phyloP scores from a whole-genome alignment of 371 early-diverging fungal genomes.

The Modicella reniformis region DNA sequence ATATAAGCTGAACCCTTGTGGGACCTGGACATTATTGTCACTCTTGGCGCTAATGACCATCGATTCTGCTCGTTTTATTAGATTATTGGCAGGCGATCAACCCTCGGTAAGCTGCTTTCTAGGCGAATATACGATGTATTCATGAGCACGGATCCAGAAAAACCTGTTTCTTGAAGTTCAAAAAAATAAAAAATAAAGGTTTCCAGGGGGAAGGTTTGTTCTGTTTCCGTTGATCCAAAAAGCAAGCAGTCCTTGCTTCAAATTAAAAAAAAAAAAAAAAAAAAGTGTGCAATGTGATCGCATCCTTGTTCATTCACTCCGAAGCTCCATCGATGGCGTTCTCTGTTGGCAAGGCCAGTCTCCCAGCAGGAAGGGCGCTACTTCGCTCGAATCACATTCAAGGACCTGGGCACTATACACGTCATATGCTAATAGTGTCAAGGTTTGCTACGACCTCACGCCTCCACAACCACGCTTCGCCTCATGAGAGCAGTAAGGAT shows the following conservation, averaged over 20 bases:
- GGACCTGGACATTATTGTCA: no score
- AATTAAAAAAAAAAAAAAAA: no score
- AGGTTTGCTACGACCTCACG: not conserved
- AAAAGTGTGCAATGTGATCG: no score
- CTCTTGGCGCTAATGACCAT: no score
- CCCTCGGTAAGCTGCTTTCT: conserved; percentile 62
- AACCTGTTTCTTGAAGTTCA: conserved; percentile 46
- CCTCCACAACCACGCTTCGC: not conserved
- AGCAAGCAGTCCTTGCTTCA: no score
- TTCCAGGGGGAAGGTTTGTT: no score
- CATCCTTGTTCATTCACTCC: not conserved
- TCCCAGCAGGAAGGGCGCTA: conserved; percentile 6
- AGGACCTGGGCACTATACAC: not conserved
- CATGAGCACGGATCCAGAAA: conserved; percentile 60
- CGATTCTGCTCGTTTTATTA: conserved; percentile 1
- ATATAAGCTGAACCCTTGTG: no score
- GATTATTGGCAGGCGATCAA: conserved; percentile 38
- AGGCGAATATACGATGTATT: conserved; percentile 66
- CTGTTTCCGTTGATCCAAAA: no score
- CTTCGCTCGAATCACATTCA: not conserved
- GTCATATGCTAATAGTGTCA: not conserved
- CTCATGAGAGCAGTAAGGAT: not conserved
- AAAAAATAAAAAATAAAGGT: no score
- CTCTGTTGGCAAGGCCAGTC: not conserved
- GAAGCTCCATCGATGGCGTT: conserved; percentile 9